Conservation (phyloP, 495 filamentous ascomycete genomes). For the Chaetomidium leptoderma region DNA sequence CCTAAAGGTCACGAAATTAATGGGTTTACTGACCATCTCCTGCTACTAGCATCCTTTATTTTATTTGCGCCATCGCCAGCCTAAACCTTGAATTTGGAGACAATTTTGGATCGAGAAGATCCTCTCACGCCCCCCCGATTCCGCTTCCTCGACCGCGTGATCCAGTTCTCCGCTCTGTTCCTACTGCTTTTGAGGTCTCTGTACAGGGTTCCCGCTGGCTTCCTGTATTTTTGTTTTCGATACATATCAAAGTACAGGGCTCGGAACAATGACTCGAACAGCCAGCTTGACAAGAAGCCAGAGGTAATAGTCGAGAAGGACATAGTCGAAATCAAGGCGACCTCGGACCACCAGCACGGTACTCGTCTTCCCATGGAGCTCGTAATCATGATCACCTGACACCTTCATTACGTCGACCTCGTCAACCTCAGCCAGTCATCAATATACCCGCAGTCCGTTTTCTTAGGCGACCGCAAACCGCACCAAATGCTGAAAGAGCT, state of each 20-base stretch:
- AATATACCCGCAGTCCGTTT: not conserved
- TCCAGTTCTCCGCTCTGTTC: not conserved
- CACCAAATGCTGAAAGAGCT: not conserved
- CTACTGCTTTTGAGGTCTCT: not conserved
- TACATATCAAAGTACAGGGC: not conserved
- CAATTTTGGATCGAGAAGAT: not conserved
- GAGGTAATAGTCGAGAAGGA: not conserved
- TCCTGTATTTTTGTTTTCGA: not conserved
- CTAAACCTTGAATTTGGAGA: not conserved
- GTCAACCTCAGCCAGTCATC: not conserved
- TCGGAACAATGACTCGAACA: not conserved
- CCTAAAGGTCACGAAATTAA: not conserved
- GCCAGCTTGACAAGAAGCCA: not conserved
- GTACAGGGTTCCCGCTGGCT: not conserved
- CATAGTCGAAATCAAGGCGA: not conserved
- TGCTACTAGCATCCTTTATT: constrained; percentile 1
- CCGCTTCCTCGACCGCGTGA: too few relatives aligned
- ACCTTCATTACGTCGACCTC: constrained; percentile 7
- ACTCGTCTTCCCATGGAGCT: constrained; percentile 7
- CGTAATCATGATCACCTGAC: not conserved
- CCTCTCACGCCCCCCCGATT: too few relatives aligned
- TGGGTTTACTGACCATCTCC: not conserved
- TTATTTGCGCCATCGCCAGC: not conserved
- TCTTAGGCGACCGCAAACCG: not conserved
- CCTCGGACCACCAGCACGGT: not conserved